These are phyloP conservation scores for Cordyceps cateniannulata DNA, from an alignment of 2,329 filamentous ascomycete species.

Conservation along the genomic window DNA sequence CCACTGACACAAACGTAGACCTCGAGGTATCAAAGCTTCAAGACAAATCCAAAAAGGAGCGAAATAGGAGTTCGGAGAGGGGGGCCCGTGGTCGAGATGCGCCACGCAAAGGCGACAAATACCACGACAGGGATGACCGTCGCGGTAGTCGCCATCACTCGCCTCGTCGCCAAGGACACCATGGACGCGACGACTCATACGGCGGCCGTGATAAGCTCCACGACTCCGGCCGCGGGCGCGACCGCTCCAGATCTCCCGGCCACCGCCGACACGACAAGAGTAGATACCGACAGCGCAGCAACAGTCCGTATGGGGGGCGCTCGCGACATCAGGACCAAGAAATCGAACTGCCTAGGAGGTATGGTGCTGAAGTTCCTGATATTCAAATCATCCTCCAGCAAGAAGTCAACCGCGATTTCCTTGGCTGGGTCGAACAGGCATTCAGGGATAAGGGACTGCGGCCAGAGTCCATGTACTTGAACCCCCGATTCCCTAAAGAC, in stretches of 20 bases:
- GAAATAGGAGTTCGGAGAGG: slow-evolving; percentile 54
- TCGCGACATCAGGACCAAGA: slow-evolving; percentile 44
- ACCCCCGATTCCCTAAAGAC: slow-evolving; percentile 67
- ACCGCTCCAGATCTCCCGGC: slow-evolving; percentile 63
- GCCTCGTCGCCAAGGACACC: slow-evolving; percentile 48
- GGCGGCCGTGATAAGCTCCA: slow-evolving; percentile 41
- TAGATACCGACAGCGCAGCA: slow-evolving; percentile 61
- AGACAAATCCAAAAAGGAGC: slow-evolving; percentile 62
- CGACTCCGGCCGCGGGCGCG: slow-evolving; percentile 40
- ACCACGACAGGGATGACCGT: slow-evolving; percentile 54
- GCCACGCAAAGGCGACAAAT: slow-evolving; percentile 29
- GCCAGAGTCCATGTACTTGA: slow-evolving; percentile 73
- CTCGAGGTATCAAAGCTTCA: slow-evolving; percentile 86
- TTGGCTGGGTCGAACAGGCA: slow-evolving; percentile 71
- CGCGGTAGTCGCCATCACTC: slow-evolving; percentile 55
- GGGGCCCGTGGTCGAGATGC: slow-evolving; percentile 35
- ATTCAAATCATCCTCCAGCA: slow-evolving; percentile 81
- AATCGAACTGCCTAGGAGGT: slow-evolving; percentile 66
- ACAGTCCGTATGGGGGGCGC: slow-evolving; percentile 51
- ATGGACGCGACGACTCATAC: slow-evolving; percentile 58
- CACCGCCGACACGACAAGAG: slow-evolving; percentile 38
- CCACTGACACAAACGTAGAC: slow-evolving; percentile 47
- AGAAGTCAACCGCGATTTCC: slow-evolving; percentile 71
- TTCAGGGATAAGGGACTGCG: slow-evolving; percentile 67
- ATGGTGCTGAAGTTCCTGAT: slow-evolving; percentile 73